A percentile compares a stretch with the other conserved stretches of the same genome.
phyloP scores from a whole-genome alignment of 1,284 basidiomycete species.

The Meira miltonrushii region DNA sequence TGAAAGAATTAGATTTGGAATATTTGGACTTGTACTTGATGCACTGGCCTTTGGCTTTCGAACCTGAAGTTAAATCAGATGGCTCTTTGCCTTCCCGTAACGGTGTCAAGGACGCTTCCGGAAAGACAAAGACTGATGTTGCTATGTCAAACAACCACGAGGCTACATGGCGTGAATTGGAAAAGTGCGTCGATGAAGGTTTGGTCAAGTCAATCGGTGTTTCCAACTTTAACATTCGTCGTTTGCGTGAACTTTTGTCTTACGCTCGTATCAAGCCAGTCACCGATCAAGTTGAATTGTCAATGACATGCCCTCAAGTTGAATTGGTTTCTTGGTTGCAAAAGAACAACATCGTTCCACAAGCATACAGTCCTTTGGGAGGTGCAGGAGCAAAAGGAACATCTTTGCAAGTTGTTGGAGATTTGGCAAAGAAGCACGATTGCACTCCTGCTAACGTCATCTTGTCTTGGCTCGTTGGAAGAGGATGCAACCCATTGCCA shows the following conservation, averaged over 20 bases:
- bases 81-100: slow-evolving; percentile 44
- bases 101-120: slow-evolving; percentile 56
- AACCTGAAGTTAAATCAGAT: slow-evolving; percentile 32
- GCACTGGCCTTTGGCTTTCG: slow-evolving; percentile 60
- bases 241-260: slow-evolving; percentile 29
- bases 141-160: slow-evolving; percentile 51
- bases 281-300: slow-evolving; percentile 47
- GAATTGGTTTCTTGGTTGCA: slow-evolving; percentile 68
- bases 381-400: slow-evolving; percentile 15
- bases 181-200: slow-evolving; percentile 46
- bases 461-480: slow-evolving; percentile 37
- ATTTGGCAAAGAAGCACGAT: slow-evolving; percentile 32
- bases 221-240: slow-evolving; percentile 47
- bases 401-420: slow-evolving; percentile 14
- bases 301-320: slow-evolving; percentile 64
- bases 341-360: slow-evolving; percentile 23
- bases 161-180: slow-evolving; percentile 41
- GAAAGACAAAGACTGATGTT: slow-evolving; percentile 67
- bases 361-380: slow-evolving; percentile 46
- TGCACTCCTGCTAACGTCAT: slow-evolving; percentile 35
- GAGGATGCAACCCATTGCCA: slow-evolving; percentile 37
- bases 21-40: slow-evolving; percentile 76
- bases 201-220: slow-evolving; percentile 61
- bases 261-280: slow-evolving; percentile 37
- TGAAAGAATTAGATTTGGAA: slow-evolving; percentile 64